phyloP scores from a whole-genome alignment of 306 rosid species.

The Fragaria ananassa region DNA sequence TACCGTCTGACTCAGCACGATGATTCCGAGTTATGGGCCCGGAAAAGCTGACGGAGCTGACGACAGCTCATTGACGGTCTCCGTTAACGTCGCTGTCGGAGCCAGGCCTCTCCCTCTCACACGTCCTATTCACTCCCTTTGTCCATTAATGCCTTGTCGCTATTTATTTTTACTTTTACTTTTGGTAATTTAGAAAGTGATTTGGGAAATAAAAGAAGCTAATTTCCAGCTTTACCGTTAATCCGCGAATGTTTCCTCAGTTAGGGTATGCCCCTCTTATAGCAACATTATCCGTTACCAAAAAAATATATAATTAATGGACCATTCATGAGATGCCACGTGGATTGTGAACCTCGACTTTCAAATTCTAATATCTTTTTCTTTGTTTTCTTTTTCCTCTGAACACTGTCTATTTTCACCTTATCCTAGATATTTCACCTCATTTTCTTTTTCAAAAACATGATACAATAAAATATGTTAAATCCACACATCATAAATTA shows the following conservation, averaged over 20 bases:
- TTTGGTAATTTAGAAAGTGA: neutral
- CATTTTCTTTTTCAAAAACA: too few species aligned
- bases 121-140: slow-evolving; percentile 19
- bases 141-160: neutral
- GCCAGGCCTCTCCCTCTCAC: slow-evolving; percentile 8
- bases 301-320: neutral
- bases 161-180: neutral
- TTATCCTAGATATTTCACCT: too few species aligned
- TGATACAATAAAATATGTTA: too few species aligned
- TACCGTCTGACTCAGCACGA: slow-evolving; percentile 26
- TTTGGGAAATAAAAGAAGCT: neutral
- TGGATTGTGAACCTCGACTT: neutral
- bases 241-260: slow-evolving; percentile 30
- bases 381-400: too few species aligned
- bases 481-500: too few species aligned
- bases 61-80: slow-evolving; percentile 16
- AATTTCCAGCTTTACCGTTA: slow-evolving; percentile 14
- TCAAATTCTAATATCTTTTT: too few species aligned
- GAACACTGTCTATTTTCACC: too few species aligned
- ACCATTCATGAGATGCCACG: slow-evolving; percentile 4
- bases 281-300: neutral
- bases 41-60: slow-evolving; percentile 23
- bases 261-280: slow-evolving; percentile 19
- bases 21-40: slow-evolving; percentile 4
- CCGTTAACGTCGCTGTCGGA: slow-evolving; percentile 27